Conservation (phyloP, 164 flowering plant genomes). For the Dillenia suffruticosa region DNA sequence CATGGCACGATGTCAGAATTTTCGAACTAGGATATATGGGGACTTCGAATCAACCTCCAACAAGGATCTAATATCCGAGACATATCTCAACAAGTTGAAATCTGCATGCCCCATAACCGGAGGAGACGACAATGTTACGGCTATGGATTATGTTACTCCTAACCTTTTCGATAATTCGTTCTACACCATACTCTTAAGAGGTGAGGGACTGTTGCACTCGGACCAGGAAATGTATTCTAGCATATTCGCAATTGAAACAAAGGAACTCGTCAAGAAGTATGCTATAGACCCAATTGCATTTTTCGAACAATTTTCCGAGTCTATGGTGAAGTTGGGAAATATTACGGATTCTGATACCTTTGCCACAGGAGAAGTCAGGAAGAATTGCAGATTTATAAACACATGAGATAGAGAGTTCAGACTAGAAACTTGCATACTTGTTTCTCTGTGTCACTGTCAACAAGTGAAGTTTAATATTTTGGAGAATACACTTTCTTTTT, state of each 20-base stretch:
- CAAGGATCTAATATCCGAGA: conserved; percentile 24
- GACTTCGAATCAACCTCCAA: conserved; percentile 48
- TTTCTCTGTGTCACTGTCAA: too few relatives aligned
- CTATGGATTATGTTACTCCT: conserved; percentile 76
- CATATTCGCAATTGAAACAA: conserved; percentile 51
- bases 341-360: conserved; percentile 56
- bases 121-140: conserved; percentile 47
- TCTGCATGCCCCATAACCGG: conserved; percentile 54
- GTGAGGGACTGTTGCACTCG: conserved; percentile 81
- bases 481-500: too few relatives aligned
- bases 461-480: too few relatives aligned
- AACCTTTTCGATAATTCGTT: conserved; percentile 79
- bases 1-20: conserved; percentile 74
- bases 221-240: conserved; percentile 86
- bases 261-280: conserved; percentile 53
- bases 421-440: too few relatives aligned
- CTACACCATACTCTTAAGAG: conserved; percentile 57
- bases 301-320: conserved; percentile 78
- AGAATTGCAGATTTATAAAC: conserved; percentile 82
- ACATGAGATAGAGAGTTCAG: conserved; percentile 17
- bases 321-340: conserved; percentile 94
- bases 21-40: conserved; percentile 67
- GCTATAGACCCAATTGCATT: conserved; percentile 63
- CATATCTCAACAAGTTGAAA: conserved; percentile 45
- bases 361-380: conserved; percentile 73